Percentiles rank a stretch among this genome's conserved stretches.
Evolutionary conservation across 768 basidiomycete species (phyloP).

Genomic region (Cyathus striatus): DNA sequence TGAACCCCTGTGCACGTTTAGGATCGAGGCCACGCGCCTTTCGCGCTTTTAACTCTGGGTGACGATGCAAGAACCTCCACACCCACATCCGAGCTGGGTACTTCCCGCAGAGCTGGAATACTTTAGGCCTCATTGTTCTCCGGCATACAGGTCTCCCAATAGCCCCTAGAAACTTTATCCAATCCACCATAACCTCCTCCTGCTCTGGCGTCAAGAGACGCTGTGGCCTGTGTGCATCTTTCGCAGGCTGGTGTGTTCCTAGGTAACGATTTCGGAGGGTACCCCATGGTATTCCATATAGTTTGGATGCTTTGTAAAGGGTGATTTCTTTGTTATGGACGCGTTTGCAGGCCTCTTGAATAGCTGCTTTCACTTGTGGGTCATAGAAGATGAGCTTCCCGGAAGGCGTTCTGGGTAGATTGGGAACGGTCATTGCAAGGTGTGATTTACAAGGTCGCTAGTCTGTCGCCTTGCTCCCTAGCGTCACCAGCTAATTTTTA

Average conservation of each 20-base stretch:
- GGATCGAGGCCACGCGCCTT: constrained; percentile 25
- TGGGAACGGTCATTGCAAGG: too few relatives aligned
- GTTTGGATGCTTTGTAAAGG: background rate
- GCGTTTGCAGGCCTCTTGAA: background rate
- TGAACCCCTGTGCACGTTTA: constrained; percentile 26
- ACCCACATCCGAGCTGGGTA: constrained; percentile 8
- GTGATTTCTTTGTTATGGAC: background rate
- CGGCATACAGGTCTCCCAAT: background rate
- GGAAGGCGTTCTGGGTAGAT: too few relatives aligned
- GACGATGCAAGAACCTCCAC: constrained; percentile 11
- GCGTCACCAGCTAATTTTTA: too few relatives aligned
- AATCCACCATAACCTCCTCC: background rate
- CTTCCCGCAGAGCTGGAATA: background rate
- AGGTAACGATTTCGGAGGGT: background rate
- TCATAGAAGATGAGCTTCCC: too few relatives aligned
- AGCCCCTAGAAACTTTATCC: background rate
- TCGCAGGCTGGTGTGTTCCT: background rate
- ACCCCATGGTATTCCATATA: background rate
- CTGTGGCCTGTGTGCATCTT: background rate
- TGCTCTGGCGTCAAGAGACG: background rate
- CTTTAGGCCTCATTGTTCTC: background rate
- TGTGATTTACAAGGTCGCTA: too few relatives aligned
- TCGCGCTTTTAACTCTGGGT: constrained; percentile 14
- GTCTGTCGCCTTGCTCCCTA: too few relatives aligned
- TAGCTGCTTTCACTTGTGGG: too few relatives aligned